Conservation (phyloP, 345 rosid species). For the Syzygium jambos region DNA sequence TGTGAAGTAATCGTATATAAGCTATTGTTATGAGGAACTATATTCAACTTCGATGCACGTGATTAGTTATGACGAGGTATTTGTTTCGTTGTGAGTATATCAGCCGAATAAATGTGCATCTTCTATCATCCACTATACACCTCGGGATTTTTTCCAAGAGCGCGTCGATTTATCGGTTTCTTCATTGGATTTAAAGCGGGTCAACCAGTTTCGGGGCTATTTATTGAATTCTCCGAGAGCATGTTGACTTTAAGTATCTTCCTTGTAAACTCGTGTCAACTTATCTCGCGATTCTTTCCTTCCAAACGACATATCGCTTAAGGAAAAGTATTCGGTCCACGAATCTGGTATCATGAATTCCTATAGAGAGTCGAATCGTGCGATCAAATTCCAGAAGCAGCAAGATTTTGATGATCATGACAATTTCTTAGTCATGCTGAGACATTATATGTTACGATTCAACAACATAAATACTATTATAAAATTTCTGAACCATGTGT, state of each 20-base stretch:
- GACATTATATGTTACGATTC: rapidly evolving
- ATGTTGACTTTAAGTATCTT: rapidly evolving
- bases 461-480: rapidly evolving
- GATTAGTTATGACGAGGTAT: background rate
- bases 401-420: background rate
- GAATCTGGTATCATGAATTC: background rate
- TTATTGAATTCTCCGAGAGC: background rate
- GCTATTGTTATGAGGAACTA: background rate
- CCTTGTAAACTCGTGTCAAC: background rate
- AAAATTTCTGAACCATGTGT: rapidly evolving
- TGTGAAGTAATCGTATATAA: rapidly evolving
- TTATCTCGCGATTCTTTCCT: background rate
- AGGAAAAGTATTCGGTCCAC: background rate
- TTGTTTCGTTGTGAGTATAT: background rate
- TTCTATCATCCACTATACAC: background rate
- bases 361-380: background rate
- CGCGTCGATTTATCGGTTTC: background rate
- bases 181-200: background rate
- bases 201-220: background rate
- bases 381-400: background rate
- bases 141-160: background rate
- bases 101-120: background rate
- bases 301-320: background rate
- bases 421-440: background rate
- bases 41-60: rapidly evolving